These are phyloP conservation scores for Geranium rotundifolium DNA, from an alignment of 345 rosid species.

Conservation along the genomic window DNA sequence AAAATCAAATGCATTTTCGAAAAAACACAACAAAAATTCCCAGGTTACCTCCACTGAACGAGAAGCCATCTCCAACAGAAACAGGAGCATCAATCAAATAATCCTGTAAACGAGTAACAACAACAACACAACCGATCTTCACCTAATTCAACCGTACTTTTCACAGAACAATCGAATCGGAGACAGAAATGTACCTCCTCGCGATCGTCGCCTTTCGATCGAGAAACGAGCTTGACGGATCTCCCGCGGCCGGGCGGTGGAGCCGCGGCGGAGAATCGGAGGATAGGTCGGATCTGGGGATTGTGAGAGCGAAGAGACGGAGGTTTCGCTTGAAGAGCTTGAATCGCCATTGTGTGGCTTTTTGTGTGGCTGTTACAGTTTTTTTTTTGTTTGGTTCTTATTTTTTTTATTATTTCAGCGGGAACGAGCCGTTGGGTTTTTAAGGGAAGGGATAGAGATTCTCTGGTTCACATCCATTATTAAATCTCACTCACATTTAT, in stretches of 20 bases:
- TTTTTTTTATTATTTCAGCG: not conserved
- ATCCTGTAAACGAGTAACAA: conserved; percentile 30
- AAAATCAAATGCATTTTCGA: not conserved
- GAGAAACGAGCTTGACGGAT: not conserved
- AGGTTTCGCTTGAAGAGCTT: not conserved
- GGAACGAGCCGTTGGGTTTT: conserved; percentile 19
- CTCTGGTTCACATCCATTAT: conserved; percentile 24
- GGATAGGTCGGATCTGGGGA: not conserved
- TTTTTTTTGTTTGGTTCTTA: not conserved
- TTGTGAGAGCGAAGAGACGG: conserved; percentile 1
- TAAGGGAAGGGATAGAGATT: conserved; percentile 16
- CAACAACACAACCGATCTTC: not conserved
- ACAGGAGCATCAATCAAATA: conserved; percentile 81
- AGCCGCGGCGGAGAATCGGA: not conserved
- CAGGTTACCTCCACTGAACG: conserved; percentile 70
- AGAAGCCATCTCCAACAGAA: conserved; percentile 86
- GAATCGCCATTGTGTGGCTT: not conserved
- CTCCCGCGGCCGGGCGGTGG: conserved; percentile 5
- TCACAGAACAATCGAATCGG: conserved; percentile 2
- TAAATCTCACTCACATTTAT: conserved; percentile 1
- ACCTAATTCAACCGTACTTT: not conserved
- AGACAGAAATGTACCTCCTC: not conserved
- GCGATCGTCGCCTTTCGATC: not conserved
- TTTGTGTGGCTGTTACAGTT: not conserved
- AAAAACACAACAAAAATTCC: too few species aligned